Evolutionary conservation across 306 rosid genomes (phyloP), one percentile per base, ranked within the genome.

Genomic region (Comarum palustre): DNA sequence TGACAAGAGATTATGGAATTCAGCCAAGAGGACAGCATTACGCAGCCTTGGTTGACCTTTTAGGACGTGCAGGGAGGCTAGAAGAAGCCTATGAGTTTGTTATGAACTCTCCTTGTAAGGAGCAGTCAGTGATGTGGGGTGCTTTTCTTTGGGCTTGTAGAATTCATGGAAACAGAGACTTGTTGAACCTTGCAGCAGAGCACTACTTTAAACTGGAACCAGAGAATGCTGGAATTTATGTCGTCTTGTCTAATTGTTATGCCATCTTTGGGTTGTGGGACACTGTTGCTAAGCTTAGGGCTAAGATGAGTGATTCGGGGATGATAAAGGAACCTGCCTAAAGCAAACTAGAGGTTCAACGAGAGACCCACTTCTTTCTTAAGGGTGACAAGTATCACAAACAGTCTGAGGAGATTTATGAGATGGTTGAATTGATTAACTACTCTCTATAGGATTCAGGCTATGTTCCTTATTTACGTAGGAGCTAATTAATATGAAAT

Each of bases 111-210:
- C 96, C 93, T 77, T 90, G 75, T 69, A 82, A 80, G 79, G 90
- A 87, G 77, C 86, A 88, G 80, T 70, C 90, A 0, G 92, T 86
- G 41, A 69, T 87, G 52, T 90, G 91, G 93, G 91, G 96, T 80
- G 86, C 93, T 67, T 82, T 87, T 78, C 82, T 89, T 73, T 90
- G 89, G 74, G 91, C 87, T 61, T 88, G 96, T 79, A 87, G 88
- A 75, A 75, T 84, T 75, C 90, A 92, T 54, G 96, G 90, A 68
- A 86, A 87, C 36, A 66, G 82, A 75, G 83, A 84, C 64, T 66
- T 86, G 77, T 75, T 87, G 79, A 87, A 87, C 69, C 79, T 82
- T 84, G 96, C 86, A n/a, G 86, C 90, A 5, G 78, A 83, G 75
- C 82, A 84, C 24, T 90, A 79, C 77, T 87, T 88, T 59, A 83